Base-by-base conservation (phyloP, 208 protist species). In the Crithidia thermophila region DNA sequence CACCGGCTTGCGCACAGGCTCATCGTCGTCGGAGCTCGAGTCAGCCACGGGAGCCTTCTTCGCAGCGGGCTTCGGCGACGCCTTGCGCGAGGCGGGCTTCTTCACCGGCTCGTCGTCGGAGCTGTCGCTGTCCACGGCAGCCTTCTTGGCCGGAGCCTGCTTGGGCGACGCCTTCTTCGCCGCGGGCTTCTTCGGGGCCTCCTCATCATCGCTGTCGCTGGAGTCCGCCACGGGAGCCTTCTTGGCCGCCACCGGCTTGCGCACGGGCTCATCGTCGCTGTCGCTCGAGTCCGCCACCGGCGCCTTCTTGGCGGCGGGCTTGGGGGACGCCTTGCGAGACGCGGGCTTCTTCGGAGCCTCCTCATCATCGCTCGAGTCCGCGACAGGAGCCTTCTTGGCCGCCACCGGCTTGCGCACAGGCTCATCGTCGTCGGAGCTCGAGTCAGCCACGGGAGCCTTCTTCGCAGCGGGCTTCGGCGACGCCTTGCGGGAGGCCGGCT, bases 241-340 rank as follows among this genome's bases (percentile, higher is more conserved):
- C 57, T 62, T 67, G 10, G 69, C 28, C 3, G 52, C 62, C 2
- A 58, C n/a, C 36, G 47, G 47, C 43, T 47, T 57, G 16, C 65
- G 43, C 25, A 72, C 79, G 9, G 82, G 78, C 64, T 86, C 86
- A 46, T 90, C 84, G 34, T 90, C 84, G 55, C 61, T 50, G 57
- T 61, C 34, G 56, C 53, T 61, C 75, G 51, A 72, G 45, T 84
- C 73, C 8, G 46, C 27, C 25, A 67, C 34, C 1, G 67, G 49
- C 8, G 63, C 64, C 53, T 78, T 79, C 78, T 86, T 86, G 45
- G 74, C 40, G 28, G 71, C 78, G 2, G 58, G 31, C 67, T 79
- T 82, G 39, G 72, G 73, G 31, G 81, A 83, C 4, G 82, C 67
- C 77, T 91, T 89, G 21, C 49, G 25, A 30, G 77, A 46, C 9